Conservation (phyloP, 2,329 filamentous ascomycete genomes). For the Monosporascus sp. region DNA sequence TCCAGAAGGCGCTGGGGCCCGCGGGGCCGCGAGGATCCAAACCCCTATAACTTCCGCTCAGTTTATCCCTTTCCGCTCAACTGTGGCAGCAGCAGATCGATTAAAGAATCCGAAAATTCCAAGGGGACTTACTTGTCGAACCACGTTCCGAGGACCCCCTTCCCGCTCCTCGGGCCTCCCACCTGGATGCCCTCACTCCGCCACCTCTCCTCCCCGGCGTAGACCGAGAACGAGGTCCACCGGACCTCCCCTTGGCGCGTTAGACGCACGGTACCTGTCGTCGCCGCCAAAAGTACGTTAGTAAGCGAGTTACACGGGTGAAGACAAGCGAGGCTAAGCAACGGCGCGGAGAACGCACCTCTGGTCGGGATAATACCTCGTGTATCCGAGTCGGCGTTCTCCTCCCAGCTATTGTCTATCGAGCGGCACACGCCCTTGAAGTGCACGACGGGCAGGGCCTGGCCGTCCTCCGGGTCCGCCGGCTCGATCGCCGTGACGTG, state of each 20-base stretch:
- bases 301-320: no score
- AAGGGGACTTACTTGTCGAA: conserved; percentile 59
- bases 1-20: conserved; percentile 76
- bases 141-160: conserved; percentile 71
- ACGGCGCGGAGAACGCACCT: conserved; percentile 13
- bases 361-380: conserved; percentile 43
- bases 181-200: conserved; percentile 72
- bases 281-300: not conserved
- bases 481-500: conserved; percentile 55
- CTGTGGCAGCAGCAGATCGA: no score
- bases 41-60: conserved; percentile 38
- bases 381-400: conserved; percentile 62
- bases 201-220: conserved; percentile 64
- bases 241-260: conserved; percentile 67
- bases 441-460: conserved; percentile 58
- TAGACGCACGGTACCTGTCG: conserved; percentile 54
- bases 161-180: conserved; percentile 58
- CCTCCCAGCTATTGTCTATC: conserved; percentile 60
- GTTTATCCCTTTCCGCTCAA: not conserved
- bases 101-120: not conserved
- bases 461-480: conserved; percentile 52
- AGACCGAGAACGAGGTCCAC: conserved; percentile 66
- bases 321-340: not conserved
- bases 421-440: conserved; percentile 60
- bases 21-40: conserved; percentile 64